Base-by-base conservation (phyloP, 2,329 filamentous ascomycete genomes). In the Elsinoe fawcettii region DNA sequence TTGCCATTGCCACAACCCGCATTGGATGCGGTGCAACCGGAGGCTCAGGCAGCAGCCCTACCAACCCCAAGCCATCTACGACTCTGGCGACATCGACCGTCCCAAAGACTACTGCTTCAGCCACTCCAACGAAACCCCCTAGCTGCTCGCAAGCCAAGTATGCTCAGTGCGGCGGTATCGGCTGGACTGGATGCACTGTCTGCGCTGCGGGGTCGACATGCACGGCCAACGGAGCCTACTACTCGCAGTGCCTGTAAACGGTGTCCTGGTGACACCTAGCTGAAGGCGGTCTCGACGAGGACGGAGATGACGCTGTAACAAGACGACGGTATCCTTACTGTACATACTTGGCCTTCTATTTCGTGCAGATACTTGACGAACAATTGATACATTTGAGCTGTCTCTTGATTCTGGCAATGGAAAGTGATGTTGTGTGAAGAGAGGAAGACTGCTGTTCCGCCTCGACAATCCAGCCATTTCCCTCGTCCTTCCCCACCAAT, bases 1-100 rank as follows among this genome's bases (percentile, higher is more conserved):
- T 84, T 61, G 74, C 69, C 5, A 67, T 84, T 49, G 70, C 70
- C 62, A 73, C 73, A 41, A 75, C 65, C 16, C 71, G 78, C 32
- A 71, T 80, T 61, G 79, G 80, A 32, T 82, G 80, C 53, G 56
- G 58, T 18, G 59, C 53, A n/a, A 16, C 51, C 18, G 27, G 46
- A 8, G 30, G 16, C 14, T 25, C 55, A 12, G 34, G 34, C 34
- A 37, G 34, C 12, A 51, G 47, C 25, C 20, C 58, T 8, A 46
- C 44, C 23, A 51, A 20, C 6, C 20, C 25, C 25, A 51, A 20
- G 46, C 46, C 46, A 11, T 32, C 46, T 5, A 51, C 46, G 16
- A 51, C 46, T 2, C 11, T 46, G 18, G 41, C 20, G 9, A 46
- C 46, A 5, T 32, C 43, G 7, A 20, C 55, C 11, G 37, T 14